Percentiles rank a stretch among this genome's conserved stretches.
Evolutionary conservation across 2,329 filamentous ascomycete species (phyloP).

Genomic region (Fusarium ramigenum): DNA sequence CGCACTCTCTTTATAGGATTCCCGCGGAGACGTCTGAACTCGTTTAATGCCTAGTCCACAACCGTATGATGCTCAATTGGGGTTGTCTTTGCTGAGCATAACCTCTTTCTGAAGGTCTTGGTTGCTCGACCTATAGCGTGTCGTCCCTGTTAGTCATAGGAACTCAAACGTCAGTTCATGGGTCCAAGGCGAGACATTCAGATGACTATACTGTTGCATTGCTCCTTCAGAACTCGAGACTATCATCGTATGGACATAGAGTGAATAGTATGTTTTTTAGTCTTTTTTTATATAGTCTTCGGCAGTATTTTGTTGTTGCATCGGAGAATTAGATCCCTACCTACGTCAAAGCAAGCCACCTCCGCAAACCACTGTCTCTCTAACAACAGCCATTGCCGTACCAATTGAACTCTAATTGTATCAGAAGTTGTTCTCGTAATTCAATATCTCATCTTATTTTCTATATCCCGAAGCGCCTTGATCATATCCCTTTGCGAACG

Average conservation of each 20-base stretch:
- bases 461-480: background rate
- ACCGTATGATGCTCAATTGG: constrained; percentile 12
- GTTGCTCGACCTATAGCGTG: background rate
- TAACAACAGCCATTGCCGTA: background rate
- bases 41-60: constrained; percentile 1
- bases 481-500: background rate
- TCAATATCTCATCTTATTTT: background rate
- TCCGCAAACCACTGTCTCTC: background rate
- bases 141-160: constrained; percentile 14
- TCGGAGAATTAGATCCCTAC: background rate
- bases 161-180: constrained; percentile 15
- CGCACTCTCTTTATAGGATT: background rate
- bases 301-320: background rate
- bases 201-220: background rate
- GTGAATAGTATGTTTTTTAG: background rate
- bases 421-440: background rate
- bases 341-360: background rate
- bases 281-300: background rate
- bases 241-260: background rate
- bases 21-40: constrained; percentile 16
- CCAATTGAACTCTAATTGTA: background rate
- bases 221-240: background rate
- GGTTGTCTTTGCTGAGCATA: background rate
- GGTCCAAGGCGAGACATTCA: background rate
- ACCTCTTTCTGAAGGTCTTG: background rate